phyloP scores from a whole-genome alignment of 2,329 filamentous ascomycete genomes.

The Pseudogymnoascus sp. region DNA sequence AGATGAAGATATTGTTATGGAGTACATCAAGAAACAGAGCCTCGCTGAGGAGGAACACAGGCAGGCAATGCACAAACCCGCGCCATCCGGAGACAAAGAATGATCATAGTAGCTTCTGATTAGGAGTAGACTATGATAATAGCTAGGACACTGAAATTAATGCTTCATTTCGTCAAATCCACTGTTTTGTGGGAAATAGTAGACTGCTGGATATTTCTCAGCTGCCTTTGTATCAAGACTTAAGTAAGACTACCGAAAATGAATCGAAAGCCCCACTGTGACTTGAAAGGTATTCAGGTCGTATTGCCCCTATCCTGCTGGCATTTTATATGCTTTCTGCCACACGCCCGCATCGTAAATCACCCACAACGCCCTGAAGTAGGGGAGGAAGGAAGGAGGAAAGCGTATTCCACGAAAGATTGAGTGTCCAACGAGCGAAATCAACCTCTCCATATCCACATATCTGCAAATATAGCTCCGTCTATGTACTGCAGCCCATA shows the following conservation, averaged over 20 bases:
- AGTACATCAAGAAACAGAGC: slow-evolving; percentile 73
- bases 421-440: background rate
- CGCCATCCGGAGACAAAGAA: background rate
- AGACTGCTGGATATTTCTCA: background rate
- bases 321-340: background rate
- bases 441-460: background rate
- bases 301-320: background rate
- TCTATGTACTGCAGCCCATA: background rate
- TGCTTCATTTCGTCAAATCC: background rate
- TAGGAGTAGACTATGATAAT: background rate
- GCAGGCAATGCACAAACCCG: background rate
- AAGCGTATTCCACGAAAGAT: background rate
- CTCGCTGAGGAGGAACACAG: slow-evolving; percentile 55
- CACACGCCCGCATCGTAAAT: background rate
- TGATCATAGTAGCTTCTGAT: background rate
- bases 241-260: background rate
- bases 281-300: background rate
- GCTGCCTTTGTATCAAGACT: background rate
- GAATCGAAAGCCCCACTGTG: background rate
- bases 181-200: background rate
- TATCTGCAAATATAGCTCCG: background rate
- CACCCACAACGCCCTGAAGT: background rate
- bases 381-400: background rate
- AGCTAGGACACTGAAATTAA: background rate
- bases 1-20: slow-evolving; percentile 67